Evolutionary conservation across 2,329 filamentous ascomycete genomes (phyloP).

Genomic region (Didymella exigua): DNA sequence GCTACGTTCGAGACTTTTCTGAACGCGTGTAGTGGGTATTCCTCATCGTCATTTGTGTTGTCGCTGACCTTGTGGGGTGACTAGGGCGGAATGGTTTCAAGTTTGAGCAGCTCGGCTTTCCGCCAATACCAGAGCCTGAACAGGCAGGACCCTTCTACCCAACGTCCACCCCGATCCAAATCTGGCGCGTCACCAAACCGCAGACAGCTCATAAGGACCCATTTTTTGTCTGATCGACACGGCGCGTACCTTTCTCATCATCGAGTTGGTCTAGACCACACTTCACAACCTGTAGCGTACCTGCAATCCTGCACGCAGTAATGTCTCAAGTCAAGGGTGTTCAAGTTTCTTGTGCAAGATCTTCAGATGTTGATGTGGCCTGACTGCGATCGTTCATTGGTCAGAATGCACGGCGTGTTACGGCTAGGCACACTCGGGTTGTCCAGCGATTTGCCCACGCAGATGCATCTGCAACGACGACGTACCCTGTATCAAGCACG

Average conservation of each 20-base stretch:
- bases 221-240: slow-evolving; percentile 35
- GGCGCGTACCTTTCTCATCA: slow-evolving; percentile 8
- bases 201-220: slow-evolving; percentile 24
- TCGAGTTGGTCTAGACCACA: slow-evolving; percentile 29
- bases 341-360: slow-evolving; percentile 19
- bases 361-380: slow-evolving; percentile 26
- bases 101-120: slow-evolving; percentile 40
- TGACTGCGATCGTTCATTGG: slow-evolving; percentile 28
- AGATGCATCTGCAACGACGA: slow-evolving; percentile 22
- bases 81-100: slow-evolving; percentile 46
- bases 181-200: slow-evolving; percentile 53
- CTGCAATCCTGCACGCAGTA: slow-evolving; percentile 26
- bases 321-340: slow-evolving; percentile 21
- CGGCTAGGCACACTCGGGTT: slow-evolving; percentile 2
- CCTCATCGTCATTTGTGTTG: slow-evolving; percentile 38
- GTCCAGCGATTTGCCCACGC: slow-evolving; percentile 10
- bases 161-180: slow-evolving; percentile 64
- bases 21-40: slow-evolving; percentile 59
- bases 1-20: slow-evolving; percentile 71
- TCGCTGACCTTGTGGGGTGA: slow-evolving; percentile 47
- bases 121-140: slow-evolving; percentile 39
- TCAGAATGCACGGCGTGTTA: slow-evolving; percentile 4
- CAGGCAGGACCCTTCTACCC: slow-evolving; percentile 70
- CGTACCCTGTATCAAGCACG: slow-evolving; percentile 3
- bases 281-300: slow-evolving; percentile 19